Base-by-base conservation (phyloP, 2,329 filamentous ascomycete genomes). In the Fusarium denticulatum region DNA sequence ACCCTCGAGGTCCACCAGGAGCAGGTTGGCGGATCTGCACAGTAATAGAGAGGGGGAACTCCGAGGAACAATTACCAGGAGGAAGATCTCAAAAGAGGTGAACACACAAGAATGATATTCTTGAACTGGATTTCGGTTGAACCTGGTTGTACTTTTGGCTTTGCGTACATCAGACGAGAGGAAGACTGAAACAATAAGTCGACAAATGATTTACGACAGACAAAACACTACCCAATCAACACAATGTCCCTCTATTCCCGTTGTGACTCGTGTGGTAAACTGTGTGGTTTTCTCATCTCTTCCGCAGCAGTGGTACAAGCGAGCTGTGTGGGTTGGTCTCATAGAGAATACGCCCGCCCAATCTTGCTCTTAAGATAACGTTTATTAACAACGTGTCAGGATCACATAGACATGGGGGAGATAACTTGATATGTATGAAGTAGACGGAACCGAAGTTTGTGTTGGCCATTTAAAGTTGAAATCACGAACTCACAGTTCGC, bases 1-100 rank as follows among this genome's bases (percentile, higher is more conserved):
- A 97, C 94, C 2, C 91, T 99, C 32, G 96, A 99, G 81, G 96
- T 99, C 32, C 96, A 98, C 82, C 96, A 98, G 83, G 96, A 99
- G 83, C 96, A 99, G 85, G 96, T 98, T 71, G 96, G 96, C 69
- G 96, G 95, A 69, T 84, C 79, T 72, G 64, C 58, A 53, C 61
- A 67, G 61, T 61, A 50, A 56, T 43, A 18, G 42, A 56, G 43
- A 55, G 52, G 58, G 57, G 40, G 36, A 55, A 37, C 30, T 39
- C n/a, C 10, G 43, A 47, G 49, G 56, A 39, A 65, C 50, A 52
- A 22, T 59, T 15, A 40, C 32, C 49, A 37, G 53, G 52, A 53
- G 45, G 50, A 64, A 40, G 26, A 64, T 26, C n/a, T n/a, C 58
- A 45, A 32, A 46, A 36, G 59, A 69, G 58, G 37, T 34, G 36